Evolutionary conservation across 83 land plant species (phyloP), one percentile per base, ranked within the genome.

Genomic region (Picea abies): DNA sequence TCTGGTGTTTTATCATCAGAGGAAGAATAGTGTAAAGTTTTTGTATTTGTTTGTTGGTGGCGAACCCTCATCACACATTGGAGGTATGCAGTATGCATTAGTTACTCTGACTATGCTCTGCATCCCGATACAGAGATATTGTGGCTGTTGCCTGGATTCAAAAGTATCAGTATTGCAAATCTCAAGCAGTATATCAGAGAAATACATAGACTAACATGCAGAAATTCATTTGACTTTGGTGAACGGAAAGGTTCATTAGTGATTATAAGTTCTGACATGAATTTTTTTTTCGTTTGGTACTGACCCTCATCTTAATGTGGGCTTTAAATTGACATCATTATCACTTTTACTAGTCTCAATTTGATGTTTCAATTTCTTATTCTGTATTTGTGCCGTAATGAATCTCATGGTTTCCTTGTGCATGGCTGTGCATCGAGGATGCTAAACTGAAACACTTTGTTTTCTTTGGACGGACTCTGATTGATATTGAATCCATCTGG

Each of bases 21-120:
- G 77, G 56, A 73, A 44, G 77, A 73, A 73, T 73, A 47, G 77
- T 73, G 77, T 73, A 73, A 73, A 73, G 58, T 71, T 72, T 73
- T 73, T 73, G 39, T 47, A 41, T 41, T 73, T 73, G 56, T 73
- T 73, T 47, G 22, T 49, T 47, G 77, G 77, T 73, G 77, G 47
- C 4, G 3, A 72, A 72, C 47, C 23, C 77, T 35, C 26, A 9
- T 22, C 58, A 73, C 58, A 44, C 58, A 56, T 56, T 73, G 0
- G 25, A 73, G 26, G n/a, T 47, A 73, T 73, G 58, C 58, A 56
- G 14, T 41, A 23, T 49, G 25, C 44, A 41, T 23, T 73, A 41
- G 4, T 14, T 16, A 47, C 47, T 47, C 26, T 20, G 44, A 39
- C 77, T 47, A 56, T 56, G 58, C 58, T 56, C 15, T 56, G 14